Conservation (phyloP, 495 filamentous ascomycete species). For the Hypoxylon lienhwacheense region DNA sequence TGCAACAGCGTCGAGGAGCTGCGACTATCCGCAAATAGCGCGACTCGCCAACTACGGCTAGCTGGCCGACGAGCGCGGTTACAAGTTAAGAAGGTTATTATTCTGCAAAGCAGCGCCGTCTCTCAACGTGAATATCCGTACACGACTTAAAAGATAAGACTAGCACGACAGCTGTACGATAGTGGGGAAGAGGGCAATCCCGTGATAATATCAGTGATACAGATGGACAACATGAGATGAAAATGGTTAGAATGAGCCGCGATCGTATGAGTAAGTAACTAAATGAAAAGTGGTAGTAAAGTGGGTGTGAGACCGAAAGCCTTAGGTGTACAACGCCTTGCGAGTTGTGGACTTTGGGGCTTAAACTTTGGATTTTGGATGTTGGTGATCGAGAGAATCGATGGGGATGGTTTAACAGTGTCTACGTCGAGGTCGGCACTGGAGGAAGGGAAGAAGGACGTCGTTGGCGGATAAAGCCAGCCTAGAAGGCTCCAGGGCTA, state of each 20-base stretch:
- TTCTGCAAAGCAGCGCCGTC: slow-evolving; percentile 11
- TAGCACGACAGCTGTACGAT: background rate
- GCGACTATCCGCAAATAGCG: slow-evolving; percentile 31
- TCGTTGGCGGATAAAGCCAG: slow-evolving; percentile 28
- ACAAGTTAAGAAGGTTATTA: background rate
- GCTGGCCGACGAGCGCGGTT: slow-evolving; percentile 1
- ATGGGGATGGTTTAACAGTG: slow-evolving; percentile 29
- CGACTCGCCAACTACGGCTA: slow-evolving; percentile 17
- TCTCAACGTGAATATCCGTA: background rate
- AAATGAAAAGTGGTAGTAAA: slow-evolving; percentile 12
- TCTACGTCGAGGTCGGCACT: slow-evolving; percentile 23
- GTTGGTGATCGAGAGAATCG: slow-evolving; percentile 21
- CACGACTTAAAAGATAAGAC: background rate
- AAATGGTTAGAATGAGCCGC: slow-evolving; percentile 10
- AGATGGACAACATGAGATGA: slow-evolving; percentile 25
- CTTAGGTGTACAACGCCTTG: slow-evolving; percentile 14
- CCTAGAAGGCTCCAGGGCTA: slow-evolving; percentile 26
- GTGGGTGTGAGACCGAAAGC: slow-evolving; percentile 11
- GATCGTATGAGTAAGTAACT: slow-evolving; percentile 17
- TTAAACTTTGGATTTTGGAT: slow-evolving; percentile 29
- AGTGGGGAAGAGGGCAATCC: slow-evolving; percentile 10
- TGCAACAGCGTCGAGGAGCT: slow-evolving; percentile 34
- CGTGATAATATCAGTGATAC: slow-evolving; percentile 8
- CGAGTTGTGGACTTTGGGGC: too few relatives aligned
- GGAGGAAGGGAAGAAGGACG: slow-evolving; percentile 31